Percentiles rank a stretch among this genome's conserved stretches.
These are phyloP conservation scores for Starmerella floris DNA, from an alignment of 805 yeast species.

Conservation along the genomic window DNA sequence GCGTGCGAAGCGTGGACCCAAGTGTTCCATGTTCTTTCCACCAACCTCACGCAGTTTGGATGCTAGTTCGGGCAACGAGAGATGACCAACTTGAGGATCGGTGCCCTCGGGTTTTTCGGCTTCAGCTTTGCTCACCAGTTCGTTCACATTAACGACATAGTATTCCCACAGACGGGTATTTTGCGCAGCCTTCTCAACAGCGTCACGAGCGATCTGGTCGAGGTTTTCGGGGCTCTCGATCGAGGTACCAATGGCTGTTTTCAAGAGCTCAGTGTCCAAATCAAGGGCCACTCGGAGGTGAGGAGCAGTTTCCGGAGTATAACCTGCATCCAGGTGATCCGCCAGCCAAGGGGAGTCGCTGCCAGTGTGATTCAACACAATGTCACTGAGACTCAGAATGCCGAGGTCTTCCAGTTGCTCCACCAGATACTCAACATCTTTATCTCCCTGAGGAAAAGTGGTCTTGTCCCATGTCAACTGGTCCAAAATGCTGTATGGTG, in stretches of 20 bases:
- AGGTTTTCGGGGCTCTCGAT: constrained; percentile 44
- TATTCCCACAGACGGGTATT: constrained; percentile 72
- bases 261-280: constrained; percentile 57
- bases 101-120: constrained; percentile 27
- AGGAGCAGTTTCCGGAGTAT: constrained; percentile 76
- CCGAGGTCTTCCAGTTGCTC: constrained; percentile 37
- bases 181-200: constrained; percentile 37
- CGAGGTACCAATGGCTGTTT: constrained; percentile 36
- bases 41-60: constrained; percentile 31
- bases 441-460: constrained; percentile 41
- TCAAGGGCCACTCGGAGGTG: constrained; percentile 76
- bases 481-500: constrained; percentile 86
- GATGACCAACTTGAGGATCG: constrained; percentile 34
- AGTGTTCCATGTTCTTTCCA: constrained; percentile 29
- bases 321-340: constrained; percentile 83
- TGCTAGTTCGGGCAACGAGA: constrained; percentile 30
- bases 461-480: constrained; percentile 65
- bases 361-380: constrained; percentile 92
- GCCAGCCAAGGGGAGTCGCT: constrained; percentile 74
- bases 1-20: constrained; percentile 45
- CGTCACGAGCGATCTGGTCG: constrained; percentile 47
- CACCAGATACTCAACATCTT: constrained; percentile 44
- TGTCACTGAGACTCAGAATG: constrained; percentile 72
- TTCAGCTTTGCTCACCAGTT: constrained; percentile 28
- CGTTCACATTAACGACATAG: constrained; percentile 46